phyloP scores from a whole-genome alignment of 2,329 filamentous ascomycete species.

The Camillea tinctor region DNA sequence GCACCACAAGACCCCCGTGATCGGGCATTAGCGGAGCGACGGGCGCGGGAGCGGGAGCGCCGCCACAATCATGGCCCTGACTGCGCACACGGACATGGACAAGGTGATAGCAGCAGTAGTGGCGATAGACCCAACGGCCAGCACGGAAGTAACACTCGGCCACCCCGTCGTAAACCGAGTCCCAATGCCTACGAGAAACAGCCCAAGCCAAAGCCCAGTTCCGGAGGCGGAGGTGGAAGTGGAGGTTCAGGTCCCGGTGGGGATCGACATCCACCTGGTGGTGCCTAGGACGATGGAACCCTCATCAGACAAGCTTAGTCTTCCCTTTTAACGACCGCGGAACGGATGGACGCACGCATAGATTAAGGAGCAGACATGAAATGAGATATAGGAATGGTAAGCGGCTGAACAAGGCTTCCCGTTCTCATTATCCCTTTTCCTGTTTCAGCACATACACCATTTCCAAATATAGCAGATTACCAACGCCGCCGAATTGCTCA shows the following conservation, averaged over 20 bases:
- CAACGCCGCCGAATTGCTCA: no score
- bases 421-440: neutral
- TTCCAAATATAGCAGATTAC: neutral
- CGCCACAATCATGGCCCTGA: constrained; percentile 28
- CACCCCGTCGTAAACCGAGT: constrained; percentile 53
- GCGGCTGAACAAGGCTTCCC: neutral
- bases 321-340: neutral
- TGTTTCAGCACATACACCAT: neutral
- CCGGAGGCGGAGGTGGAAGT: constrained; percentile 13
- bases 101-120: constrained; percentile 37
- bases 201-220: constrained; percentile 54
- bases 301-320: neutral
- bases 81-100: constrained; percentile 11
- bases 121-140: constrained; percentile 3
- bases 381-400: neutral
- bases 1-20: constrained; percentile 24
- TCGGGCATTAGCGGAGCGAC: constrained; percentile 29
- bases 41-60: constrained; percentile 27
- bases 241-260: constrained; percentile 3
- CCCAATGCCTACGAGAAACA: constrained; percentile 83
- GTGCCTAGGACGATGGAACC: neutral
- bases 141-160: constrained; percentile 1
- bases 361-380: neutral
- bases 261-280: neutral
- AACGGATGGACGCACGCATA: neutral